Conservation (phyloP, 2,329 filamentous ascomycete genomes). For the Trichophyton schoenleinii region DNA sequence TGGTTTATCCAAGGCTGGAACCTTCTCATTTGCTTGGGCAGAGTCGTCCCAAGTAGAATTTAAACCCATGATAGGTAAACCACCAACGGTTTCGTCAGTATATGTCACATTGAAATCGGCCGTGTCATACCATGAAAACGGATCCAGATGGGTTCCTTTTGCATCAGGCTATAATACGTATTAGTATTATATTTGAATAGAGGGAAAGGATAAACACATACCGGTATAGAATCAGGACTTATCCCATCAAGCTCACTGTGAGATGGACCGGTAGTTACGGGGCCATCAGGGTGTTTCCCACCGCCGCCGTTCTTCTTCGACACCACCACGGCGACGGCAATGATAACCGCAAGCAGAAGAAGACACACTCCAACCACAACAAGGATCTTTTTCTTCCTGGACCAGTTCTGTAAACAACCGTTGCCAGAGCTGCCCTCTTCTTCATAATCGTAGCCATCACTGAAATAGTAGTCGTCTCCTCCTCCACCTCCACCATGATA, state of each 20-base stretch:
- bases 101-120: constrained; percentile 89
- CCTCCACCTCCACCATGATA: constrained; percentile 35
- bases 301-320: constrained; percentile 45
- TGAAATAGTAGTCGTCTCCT: constrained; percentile 19
- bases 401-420: constrained; percentile 26
- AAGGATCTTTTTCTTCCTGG: constrained; percentile 36
- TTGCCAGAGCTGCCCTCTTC: constrained; percentile 24
- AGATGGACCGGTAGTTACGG: constrained; percentile 18
- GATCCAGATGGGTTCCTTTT: constrained; percentile 68
- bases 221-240: constrained; percentile 47
- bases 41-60: constrained; percentile 78
- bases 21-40: constrained; percentile 60
- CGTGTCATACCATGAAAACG: constrained; percentile 84
- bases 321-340: constrained; percentile 53
- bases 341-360: constrained; percentile 52
- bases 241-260: constrained; percentile 42
- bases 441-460: constrained; percentile 23
- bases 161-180: constrained; percentile 37
- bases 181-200: constrained; percentile 11
- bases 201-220: constrained; percentile 17
- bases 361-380: constrained; percentile 45
- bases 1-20: constrained; percentile 59
- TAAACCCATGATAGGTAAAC: constrained; percentile 81
- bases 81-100: constrained; percentile 70
- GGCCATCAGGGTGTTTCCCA: constrained; percentile 18